Conservation (phyloP, 2,329 filamentous ascomycete genomes). For the Botryotinia convoluta region DNA sequence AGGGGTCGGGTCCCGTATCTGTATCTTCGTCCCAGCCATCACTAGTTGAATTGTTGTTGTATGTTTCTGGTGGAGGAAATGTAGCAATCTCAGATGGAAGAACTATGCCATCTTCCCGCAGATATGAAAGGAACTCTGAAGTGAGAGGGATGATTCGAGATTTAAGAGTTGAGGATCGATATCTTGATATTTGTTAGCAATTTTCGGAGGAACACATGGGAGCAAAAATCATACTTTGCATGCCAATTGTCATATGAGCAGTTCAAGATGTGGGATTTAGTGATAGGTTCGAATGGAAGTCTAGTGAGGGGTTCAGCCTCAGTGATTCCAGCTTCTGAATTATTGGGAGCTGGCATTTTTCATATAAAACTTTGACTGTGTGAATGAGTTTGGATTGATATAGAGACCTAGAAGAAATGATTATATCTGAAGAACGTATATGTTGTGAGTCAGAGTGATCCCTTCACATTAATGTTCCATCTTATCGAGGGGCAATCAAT, state of each 20-base stretch:
- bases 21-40: slow-evolving; percentile 51
- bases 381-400: not conserved
- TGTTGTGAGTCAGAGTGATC: not conserved
- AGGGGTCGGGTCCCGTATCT: slow-evolving; percentile 33
- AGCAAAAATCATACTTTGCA: slow-evolving; percentile 53
- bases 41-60: slow-evolving; percentile 48
- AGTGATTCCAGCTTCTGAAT: slow-evolving; percentile 15
- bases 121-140: slow-evolving; percentile 74
- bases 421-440: not conserved
- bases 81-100: slow-evolving; percentile 62
- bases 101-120: slow-evolving; percentile 89
- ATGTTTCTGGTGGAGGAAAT: slow-evolving; percentile 30
- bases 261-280: slow-evolving; percentile 82
- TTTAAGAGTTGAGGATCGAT: slow-evolving; percentile 78
- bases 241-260: slow-evolving; percentile 96
- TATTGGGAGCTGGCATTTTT: slow-evolving; percentile 35
- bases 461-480: not conserved
- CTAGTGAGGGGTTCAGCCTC: slow-evolving; percentile 33
- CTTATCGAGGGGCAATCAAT: slow-evolving; percentile 19
- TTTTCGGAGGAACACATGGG: not conserved
- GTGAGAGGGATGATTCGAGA: slow-evolving; percentile 80
- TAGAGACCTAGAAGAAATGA: no score
- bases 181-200: slow-evolving; percentile 48
- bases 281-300: slow-evolving; percentile 78
- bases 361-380: not conserved